Conservation (phyloP, 164 flowering plant genomes). For the Dillenia suffruticosa region DNA sequence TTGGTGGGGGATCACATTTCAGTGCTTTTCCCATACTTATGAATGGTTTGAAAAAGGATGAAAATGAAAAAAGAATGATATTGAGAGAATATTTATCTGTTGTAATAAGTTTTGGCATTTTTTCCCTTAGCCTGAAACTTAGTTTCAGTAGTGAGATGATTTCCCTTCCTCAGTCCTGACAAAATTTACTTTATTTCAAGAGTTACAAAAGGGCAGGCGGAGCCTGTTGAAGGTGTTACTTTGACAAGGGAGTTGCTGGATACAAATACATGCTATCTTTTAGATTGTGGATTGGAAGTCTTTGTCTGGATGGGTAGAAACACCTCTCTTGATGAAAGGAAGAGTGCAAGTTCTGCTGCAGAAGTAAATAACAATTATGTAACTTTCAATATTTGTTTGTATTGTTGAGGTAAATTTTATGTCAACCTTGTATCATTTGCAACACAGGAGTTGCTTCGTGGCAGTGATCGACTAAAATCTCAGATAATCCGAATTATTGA, state of each 20-base stretch:
- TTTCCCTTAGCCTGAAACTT: too few relatives aligned
- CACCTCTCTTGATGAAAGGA: conserved; percentile 90
- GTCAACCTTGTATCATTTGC: conserved; percentile 8
- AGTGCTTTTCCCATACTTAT: too few relatives aligned
- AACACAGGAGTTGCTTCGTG: conserved; percentile 61
- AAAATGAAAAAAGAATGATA: too few relatives aligned
- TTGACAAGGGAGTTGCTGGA: conserved; percentile 76
- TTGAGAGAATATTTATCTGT: too few relatives aligned
- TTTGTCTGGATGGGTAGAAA: conserved; percentile 97
- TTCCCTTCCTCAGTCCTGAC: conserved; percentile 10
- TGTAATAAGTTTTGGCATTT: too few relatives aligned
- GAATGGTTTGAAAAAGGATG: too few relatives aligned
- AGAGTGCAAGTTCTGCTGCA: conserved; percentile 78
- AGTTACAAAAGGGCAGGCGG: conserved; percentile 71
- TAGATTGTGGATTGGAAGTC: conserved; percentile 86
- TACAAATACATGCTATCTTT: conserved; percentile 77
- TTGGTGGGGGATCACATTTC: too few relatives aligned
- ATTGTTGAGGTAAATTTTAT: conserved; percentile 4
- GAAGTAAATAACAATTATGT: conserved; percentile 45
- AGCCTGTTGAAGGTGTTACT: conserved; percentile 50
- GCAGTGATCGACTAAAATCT: conserved; percentile 55
- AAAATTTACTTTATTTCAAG: conserved; percentile 30
- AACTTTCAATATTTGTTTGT: conserved; percentile 2
- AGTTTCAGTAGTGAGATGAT: too few relatives aligned
- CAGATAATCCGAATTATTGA: conserved; percentile 86